Base-by-base conservation (phyloP, 768 basidiomycete species). In the Phylloporus arenicola region DNA sequence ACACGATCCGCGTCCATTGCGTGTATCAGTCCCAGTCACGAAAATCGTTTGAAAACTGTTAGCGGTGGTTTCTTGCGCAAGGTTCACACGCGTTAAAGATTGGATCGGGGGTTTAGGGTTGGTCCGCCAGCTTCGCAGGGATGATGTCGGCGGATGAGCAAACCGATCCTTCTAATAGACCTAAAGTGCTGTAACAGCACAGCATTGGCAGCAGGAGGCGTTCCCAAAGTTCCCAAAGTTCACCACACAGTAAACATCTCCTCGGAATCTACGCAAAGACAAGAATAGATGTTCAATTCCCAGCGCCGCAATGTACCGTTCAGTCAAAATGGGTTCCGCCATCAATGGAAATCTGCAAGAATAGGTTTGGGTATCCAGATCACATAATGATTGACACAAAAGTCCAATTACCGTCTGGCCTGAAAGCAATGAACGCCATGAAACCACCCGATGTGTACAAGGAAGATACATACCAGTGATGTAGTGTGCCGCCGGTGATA, bases 401-500 rank as follows among this genome's bases (percentile, higher is more conserved):
- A 47, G 27, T 2, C 25, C 16, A 29, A 12, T 57, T 61, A 65
- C 65, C 52, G 63, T 61, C 45, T 65, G 64, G 39, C 64, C 63
- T 65, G 39, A 13, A 40, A 3, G 11, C 12, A 35, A 24, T 38
- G 33, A 51, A 39, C 13, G 6, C 16, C 0, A 9, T 29, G 40
- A 7, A 47, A 12, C 9, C 10, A 4, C 20, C 13, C 14, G 11
- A 17, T 1, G 19, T n/a, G 37, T 17, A 31, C 10, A 27, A n/a
- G 38, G 4, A 13, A 16, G 6, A 16, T 17, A 45, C 52, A 13
- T 52, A 66, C 72, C 71, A 41, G 70, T 72, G 49, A 74, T 39
- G 22, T 60, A 67, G 51, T 57, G 57, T 12, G 72, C 64, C 17
- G 68, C 65, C 4, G 65, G 60, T 2, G 67, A 68, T 1, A 51